Evolutionary conservation across 306 rosid genomes (phyloP).

Genomic region (cucumber (Cucumis sativus)): DNA sequence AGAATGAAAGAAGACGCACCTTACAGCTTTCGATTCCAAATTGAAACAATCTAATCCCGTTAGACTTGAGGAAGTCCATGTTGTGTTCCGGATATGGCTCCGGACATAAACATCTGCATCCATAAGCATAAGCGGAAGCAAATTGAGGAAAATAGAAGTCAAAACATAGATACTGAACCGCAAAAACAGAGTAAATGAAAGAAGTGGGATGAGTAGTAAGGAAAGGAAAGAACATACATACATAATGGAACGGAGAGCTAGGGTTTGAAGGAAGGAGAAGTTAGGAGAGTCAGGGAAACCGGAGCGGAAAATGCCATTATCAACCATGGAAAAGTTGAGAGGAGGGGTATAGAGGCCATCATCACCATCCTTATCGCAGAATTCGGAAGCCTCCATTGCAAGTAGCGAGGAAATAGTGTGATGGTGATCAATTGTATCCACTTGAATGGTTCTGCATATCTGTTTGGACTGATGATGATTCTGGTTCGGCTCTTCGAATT

Average conservation of each 20-base stretch:
- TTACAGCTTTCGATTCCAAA: slow-evolving; percentile 92
- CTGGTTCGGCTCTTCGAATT: slow-evolving; percentile 20
- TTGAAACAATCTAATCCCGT: slow-evolving; percentile 73
- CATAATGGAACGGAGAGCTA: slow-evolving; percentile 88
- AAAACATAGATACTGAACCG: neutral
- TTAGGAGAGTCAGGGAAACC: slow-evolving; percentile 85
- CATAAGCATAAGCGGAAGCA: neutral
- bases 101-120: slow-evolving; percentile 70
- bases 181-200: neutral
- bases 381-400: neutral
- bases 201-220: neutral
- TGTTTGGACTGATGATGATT: neutral
- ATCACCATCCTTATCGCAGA: slow-evolving; percentile 27
- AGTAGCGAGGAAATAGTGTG: neutral
- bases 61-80: slow-evolving; percentile 76
- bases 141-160: too few relatives aligned
- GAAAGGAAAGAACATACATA: slow-evolving; percentile 8
- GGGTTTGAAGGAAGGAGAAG: slow-evolving; percentile 76
- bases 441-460: slow-evolving; percentile 48
- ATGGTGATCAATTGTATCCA: slow-evolving; percentile 9
- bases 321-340: slow-evolving; percentile 85
- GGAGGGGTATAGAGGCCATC: slow-evolving; percentile 66
- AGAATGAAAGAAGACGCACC: slow-evolving; percentile 24
- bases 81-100: slow-evolving; percentile 81
- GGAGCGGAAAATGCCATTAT: slow-evolving; percentile 88